phyloP scores from a whole-genome alignment of 306 rosid species.

The Corylus heterophylla region DNA sequence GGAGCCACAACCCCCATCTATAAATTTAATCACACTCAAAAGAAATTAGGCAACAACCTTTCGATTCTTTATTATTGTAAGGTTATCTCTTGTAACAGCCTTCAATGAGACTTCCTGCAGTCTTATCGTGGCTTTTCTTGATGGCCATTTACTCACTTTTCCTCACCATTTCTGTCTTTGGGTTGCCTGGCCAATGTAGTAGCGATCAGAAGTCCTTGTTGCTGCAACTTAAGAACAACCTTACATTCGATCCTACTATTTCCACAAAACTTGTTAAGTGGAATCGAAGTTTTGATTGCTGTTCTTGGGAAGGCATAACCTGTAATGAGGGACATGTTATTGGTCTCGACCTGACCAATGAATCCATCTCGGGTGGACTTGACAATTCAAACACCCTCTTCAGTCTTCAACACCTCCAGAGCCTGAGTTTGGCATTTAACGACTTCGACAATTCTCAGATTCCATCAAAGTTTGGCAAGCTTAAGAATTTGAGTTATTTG shows the following conservation, averaged over 20 bases:
- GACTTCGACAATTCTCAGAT: not conserved
- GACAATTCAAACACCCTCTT: conserved; percentile 8
- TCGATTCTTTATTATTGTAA: too few relatives aligned
- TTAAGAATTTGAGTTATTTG: not conserved
- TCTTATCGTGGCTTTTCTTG: too few relatives aligned
- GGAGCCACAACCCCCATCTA: too few relatives aligned
- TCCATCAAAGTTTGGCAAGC: not conserved
- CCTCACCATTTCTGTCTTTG: not conserved
- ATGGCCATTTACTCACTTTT: not conserved
- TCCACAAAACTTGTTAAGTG: conserved; percentile 2
- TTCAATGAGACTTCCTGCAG: too few relatives aligned
- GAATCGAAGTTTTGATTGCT: not conserved
- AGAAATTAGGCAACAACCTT: too few relatives aligned
- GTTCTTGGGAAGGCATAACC: conserved; percentile 7
- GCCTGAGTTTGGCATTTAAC: conserved; percentile 1
- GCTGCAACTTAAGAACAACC: not conserved
- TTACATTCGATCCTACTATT: accelerated
- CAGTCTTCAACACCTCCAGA: not conserved
- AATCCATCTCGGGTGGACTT: conserved; percentile 7
- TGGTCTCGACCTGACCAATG: not conserved
- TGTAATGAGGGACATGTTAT: not conserved
- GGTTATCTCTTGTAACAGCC: too few relatives aligned
- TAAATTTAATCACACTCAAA: too few relatives aligned
- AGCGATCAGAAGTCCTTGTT: not conserved
- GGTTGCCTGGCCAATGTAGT: not conserved